Base-by-base conservation (phyloP, 768 basidiomycete genomes). In the Suillus cothurnatus region DNA sequence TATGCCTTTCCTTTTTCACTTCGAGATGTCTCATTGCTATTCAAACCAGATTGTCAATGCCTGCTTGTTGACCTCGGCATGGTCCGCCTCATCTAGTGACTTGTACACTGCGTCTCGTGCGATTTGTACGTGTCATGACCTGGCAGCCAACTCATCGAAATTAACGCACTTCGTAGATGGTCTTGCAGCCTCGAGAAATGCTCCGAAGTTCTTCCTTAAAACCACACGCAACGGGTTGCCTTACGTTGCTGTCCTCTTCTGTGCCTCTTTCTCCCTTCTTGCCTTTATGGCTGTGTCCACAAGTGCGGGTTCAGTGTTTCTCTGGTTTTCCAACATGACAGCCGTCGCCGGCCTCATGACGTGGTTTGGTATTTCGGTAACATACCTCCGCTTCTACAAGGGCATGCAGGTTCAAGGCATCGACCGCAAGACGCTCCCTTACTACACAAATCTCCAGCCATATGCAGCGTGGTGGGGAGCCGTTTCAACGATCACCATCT, bases 81-180 rank as follows among this genome's bases (percentile, higher is more conserved):
- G 92, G 90, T 97, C 95, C 31, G 95, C 95, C 41, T 93, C 92
- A 6, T 90, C 89, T 26, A 91, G 90, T 74, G 94, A 96, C 74
- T 75, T 97, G 52, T 97, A 94, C 79, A 95, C 94, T 6, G 90
- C 90, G 55, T 95, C 94, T 21, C 88, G 92, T 62, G 92, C 91
- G 0, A 83, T 98, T 12, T 96, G 91, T 92, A 67, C 70, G 89
- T 81, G 32, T 49, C 34, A 14, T 39, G 5, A 19, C 5, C 17
- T 50, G 28, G 28, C n/a, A 23, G 21, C 45, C 61, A 41, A 26
- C 12, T 36, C 47, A 31, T 64, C 61, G 36, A 56, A 28, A 53
- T 63, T 45, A 61, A 66, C 39, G n/a, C 3, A 56, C 47, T 47
- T 50, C 12, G 43, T 50, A 91, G 91, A 96, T 75, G 94, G 93